These are phyloP conservation scores for Durotheca rogersii DNA, from an alignment of 495 filamentous ascomycete genomes.

Conservation along the genomic window DNA sequence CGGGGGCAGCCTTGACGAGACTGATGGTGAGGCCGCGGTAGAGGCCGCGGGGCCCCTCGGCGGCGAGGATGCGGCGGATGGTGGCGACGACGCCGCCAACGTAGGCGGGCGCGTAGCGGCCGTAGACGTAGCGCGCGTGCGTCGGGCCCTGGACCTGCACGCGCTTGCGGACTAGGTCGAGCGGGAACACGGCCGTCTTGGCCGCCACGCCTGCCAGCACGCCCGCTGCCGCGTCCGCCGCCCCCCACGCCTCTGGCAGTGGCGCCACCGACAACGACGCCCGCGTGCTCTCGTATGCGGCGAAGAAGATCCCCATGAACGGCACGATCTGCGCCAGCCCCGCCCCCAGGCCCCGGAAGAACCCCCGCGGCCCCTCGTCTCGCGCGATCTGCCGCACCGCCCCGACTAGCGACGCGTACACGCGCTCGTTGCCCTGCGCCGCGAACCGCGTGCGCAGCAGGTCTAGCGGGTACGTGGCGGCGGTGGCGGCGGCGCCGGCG, in stretches of 20 bases:
- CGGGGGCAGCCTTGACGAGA: constrained; percentile 89
- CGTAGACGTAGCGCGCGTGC: constrained; percentile 71
- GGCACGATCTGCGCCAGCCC: constrained; percentile 85
- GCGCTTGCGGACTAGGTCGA: constrained; percentile 91
- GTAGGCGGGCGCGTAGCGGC: constrained; percentile 88
- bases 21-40: constrained; percentile 88
- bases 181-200: constrained; percentile 87
- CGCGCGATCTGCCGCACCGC: constrained; percentile 71
- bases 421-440: constrained; percentile 80
- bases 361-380: constrained; percentile 73
- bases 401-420: constrained; percentile 68
- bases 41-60: constrained; percentile 76
- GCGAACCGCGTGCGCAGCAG: constrained; percentile 93
- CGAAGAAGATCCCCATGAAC: constrained; percentile 96
- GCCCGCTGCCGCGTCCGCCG: constrained; percentile 78
- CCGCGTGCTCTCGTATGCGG: constrained; percentile 75
- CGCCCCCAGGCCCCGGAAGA: constrained; percentile 82
- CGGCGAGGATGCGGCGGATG: constrained; percentile 62
- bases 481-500: constrained; percentile 79
- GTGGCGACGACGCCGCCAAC: constrained; percentile 65
- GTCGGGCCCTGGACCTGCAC: constrained; percentile 95
- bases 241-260: constrained; percentile 71
- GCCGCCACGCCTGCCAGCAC: constrained; percentile 73
- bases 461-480: constrained; percentile 87
- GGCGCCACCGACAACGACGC: constrained; percentile 52